Conservation (phyloP, 2,329 filamentous ascomycete species). For the Claviceps sp. region DNA sequence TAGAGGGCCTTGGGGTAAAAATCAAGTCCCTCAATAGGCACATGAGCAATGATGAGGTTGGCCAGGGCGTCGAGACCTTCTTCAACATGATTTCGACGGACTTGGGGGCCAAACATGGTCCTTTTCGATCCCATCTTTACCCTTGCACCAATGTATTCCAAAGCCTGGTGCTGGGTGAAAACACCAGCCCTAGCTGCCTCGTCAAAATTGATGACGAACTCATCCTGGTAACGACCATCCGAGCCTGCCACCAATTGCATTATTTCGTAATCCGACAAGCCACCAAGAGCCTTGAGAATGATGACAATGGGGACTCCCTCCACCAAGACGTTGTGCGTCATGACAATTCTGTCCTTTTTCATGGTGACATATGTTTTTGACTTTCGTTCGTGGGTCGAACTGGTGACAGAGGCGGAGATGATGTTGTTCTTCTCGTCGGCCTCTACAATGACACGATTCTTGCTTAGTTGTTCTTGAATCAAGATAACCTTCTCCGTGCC, state of each 20-base stretch:
- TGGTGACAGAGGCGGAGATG: conserved; percentile 90
- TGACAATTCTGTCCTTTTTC: conserved; percentile 82
- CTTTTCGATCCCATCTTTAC: conserved; percentile 75
- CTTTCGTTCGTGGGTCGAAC: conserved; percentile 94
- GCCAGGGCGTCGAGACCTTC: conserved; percentile 88
- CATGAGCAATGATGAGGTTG: conserved; percentile 87
- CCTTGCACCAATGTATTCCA: conserved; percentile 79
- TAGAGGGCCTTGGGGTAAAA: conserved; percentile 97
- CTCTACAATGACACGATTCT: conserved; percentile 97
- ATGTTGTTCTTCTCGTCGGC: conserved; percentile 82
- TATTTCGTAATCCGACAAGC: conserved; percentile 91
- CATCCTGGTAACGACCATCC: conserved; percentile 82
- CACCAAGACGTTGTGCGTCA: conserved; percentile 85
- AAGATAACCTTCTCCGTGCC: conserved; percentile 98
- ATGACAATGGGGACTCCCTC: conserved; percentile 95
- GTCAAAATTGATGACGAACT: conserved; percentile 91
- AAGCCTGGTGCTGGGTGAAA: conserved; percentile 85
- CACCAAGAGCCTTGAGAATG: conserved; percentile 81
- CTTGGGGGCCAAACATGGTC: conserved; percentile 37
- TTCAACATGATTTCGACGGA: conserved; percentile 68
- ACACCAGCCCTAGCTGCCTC: conserved; percentile 74
- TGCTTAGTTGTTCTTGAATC: conserved; percentile 96
- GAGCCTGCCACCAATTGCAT: conserved; percentile 79
- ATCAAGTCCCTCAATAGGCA: conserved; percentile 80
- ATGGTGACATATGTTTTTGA: conserved; percentile 93